Conservation (phyloP, 345 rosid species). For the Sonneratia alba region DNA sequence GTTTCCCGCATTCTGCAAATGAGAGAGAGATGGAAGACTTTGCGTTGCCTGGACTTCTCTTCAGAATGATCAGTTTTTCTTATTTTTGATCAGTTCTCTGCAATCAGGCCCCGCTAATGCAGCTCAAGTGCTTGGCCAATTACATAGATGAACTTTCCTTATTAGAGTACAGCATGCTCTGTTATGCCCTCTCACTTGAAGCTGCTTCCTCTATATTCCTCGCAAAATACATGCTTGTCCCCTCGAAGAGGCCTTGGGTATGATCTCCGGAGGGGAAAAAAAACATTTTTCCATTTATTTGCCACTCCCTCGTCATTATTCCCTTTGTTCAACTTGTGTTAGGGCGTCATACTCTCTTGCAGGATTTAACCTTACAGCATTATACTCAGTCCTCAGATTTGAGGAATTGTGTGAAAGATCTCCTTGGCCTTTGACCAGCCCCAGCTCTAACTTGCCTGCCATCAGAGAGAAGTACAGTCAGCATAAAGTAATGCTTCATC, state of each 20-base stretch:
- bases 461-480: slow-evolving; percentile 82
- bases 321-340: not conserved
- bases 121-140: slow-evolving; percentile 73
- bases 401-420: slow-evolving; percentile 59
- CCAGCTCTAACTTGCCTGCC: slow-evolving; percentile 51
- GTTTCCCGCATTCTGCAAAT: not conserved
- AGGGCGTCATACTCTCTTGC: slow-evolving; percentile 11
- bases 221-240: slow-evolving; percentile 56
- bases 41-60: not conserved
- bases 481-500: slow-evolving; percentile 48
- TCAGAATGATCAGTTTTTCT: not conserved
- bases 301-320: not conserved
- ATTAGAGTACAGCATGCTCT: slow-evolving; percentile 68
- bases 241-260: slow-evolving; percentile 89
- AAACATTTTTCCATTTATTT: not conserved
- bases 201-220: slow-evolving; percentile 92
- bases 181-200: slow-evolving; percentile 60
- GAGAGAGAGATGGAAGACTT: not conserved
- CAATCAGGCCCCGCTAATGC: slow-evolving; percentile 50
- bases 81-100: not conserved
- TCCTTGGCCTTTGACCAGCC: slow-evolving; percentile 48
- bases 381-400: slow-evolving; percentile 66
- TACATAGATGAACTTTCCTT: slow-evolving; percentile 71
- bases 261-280: not conserved
- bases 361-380: slow-evolving; percentile 76